phyloP scores from a whole-genome alignment of 116 monocot genomes.

The Trichopus zeylanicus region DNA sequence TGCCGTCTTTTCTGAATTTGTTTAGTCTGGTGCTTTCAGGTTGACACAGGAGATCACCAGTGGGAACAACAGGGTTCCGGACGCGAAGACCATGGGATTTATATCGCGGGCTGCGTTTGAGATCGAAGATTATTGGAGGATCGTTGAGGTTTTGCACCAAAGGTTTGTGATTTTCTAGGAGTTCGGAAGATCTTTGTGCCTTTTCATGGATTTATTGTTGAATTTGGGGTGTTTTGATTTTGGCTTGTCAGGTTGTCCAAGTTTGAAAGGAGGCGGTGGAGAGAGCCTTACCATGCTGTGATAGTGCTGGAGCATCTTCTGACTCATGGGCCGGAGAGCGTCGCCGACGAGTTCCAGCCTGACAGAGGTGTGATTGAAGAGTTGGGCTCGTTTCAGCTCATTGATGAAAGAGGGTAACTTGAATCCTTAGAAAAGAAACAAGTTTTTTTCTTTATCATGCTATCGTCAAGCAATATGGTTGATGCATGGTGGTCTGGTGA shows the following conservation, averaged over 20 bases:
- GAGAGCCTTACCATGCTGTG: conserved; percentile 65
- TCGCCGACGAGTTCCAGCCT: conserved; percentile 54
- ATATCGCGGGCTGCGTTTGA: conserved; percentile 80
- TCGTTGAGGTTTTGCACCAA: conserved; percentile 57
- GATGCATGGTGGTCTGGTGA: not conserved
- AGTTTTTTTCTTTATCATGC: too few species aligned
- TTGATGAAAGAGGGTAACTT: conserved; percentile 70
- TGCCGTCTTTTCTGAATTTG: not conserved
- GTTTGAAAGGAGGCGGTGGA: conserved; percentile 67
- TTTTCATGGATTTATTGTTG: not conserved
- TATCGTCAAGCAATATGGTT: too few species aligned
- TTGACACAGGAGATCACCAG: conserved; percentile 64
- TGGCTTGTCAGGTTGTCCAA: conserved; percentile 33
- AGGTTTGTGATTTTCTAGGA: conserved; percentile 26
- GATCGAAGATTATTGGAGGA: conserved; percentile 75
- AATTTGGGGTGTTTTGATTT: too few species aligned
- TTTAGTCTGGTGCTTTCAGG: too few species aligned
- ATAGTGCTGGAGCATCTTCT: conserved; percentile 78
- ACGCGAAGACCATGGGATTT: conserved; percentile 55
- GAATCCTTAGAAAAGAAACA: too few species aligned
- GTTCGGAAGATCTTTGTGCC: not conserved
- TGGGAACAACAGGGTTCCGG: conserved; percentile 41
- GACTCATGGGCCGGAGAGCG: conserved; percentile 68
- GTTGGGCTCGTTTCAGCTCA: conserved; percentile 37
- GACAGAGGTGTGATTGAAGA: conserved; percentile 35